phyloP scores from a whole-genome alignment of 2,329 filamentous ascomycete genomes.

The Aaosphaeria pasadenensis region DNA sequence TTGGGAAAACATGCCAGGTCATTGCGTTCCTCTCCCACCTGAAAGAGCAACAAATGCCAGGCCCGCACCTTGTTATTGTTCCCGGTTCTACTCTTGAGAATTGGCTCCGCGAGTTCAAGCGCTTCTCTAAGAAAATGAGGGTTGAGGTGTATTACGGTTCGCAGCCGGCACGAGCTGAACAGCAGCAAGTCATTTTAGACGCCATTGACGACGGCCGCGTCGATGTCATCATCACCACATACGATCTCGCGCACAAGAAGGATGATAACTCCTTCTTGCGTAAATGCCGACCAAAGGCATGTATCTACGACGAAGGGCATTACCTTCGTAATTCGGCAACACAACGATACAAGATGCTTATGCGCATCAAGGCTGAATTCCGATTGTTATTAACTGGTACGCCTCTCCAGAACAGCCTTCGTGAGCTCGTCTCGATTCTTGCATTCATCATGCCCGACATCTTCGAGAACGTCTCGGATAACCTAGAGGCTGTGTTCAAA shows the following conservation, averaged over 20 bases:
- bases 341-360: conserved; percentile 74
- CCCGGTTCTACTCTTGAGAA: conserved; percentile 93
- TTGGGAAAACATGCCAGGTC: conserved; percentile 94
- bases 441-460: conserved; percentile 90
- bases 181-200: conserved; percentile 65
- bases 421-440: conserved; percentile 85
- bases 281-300: conserved; percentile 54
- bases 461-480: conserved; percentile 71
- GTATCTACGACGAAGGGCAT: conserved; percentile 92
- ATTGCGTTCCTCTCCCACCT: conserved; percentile 88
- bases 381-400: conserved; percentile 86
- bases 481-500: conserved; percentile 84
- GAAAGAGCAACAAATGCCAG: conserved; percentile 64
- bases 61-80: conserved; percentile 82
- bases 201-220: conserved; percentile 57
- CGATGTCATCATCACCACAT: conserved; percentile 70
- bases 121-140: conserved; percentile 74
- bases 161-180: conserved; percentile 63
- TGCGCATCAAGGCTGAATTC: conserved; percentile 75
- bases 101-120: conserved; percentile 86
- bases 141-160: conserved; percentile 72
- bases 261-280: conserved; percentile 63
- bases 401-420: conserved; percentile 89
- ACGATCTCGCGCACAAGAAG: conserved; percentile 61
- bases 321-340: conserved; percentile 86